Base-by-base conservation (phyloP, 2,329 filamentous ascomycete genomes). In the Phaeosphaeriaceae sp. region DNA sequence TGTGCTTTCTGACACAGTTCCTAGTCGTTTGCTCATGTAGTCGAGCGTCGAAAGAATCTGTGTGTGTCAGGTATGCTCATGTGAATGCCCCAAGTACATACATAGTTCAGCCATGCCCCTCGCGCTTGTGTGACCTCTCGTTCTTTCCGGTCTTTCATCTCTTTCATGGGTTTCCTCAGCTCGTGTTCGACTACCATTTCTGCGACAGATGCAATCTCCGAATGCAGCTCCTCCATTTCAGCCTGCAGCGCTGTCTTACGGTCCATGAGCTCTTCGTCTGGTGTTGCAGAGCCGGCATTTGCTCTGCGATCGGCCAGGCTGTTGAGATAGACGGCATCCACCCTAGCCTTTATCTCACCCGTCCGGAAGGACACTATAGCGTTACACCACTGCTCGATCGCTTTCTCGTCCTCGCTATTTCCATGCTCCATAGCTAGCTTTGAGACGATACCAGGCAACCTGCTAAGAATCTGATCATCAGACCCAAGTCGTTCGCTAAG, bases 181-280 rank as follows among this genome's bases (percentile, higher is more conserved):
- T 90, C 87, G 65, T 89, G 85, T 63, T 91, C 88, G 1, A 88
- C 82, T 0, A 89, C 86, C 86, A 92, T 91, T 61, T 90, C 86
- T 7, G 88, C 85, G 1, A 92, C 87, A 0, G 89, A 86, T 0
- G 89, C 78, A 42, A 92, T 88, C 69, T 92, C 90, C 0, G 87
- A 80, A 65, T 90, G 89, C 2, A 92, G 79, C 4, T 88, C 90
- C 63, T 91, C 88, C 0, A 92, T 80, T 68, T 91, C 89, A 31
- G 85, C 84, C 66, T 88, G 84, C 1, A 90, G 71, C 1, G 83
- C 83, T 7, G 76, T 76, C 22, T 85, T 82, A 22, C 85, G 83
- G 3, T 83, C 80, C 15, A 76, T 78, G 10, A 84, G 80, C 49
- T 86, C 84, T 5, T 78, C 79, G 3, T 70, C 67, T 4, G 69